Evolutionary conservation across 768 basidiomycete genomes (phyloP).

Genomic region (Tulasnella calospora): DNA sequence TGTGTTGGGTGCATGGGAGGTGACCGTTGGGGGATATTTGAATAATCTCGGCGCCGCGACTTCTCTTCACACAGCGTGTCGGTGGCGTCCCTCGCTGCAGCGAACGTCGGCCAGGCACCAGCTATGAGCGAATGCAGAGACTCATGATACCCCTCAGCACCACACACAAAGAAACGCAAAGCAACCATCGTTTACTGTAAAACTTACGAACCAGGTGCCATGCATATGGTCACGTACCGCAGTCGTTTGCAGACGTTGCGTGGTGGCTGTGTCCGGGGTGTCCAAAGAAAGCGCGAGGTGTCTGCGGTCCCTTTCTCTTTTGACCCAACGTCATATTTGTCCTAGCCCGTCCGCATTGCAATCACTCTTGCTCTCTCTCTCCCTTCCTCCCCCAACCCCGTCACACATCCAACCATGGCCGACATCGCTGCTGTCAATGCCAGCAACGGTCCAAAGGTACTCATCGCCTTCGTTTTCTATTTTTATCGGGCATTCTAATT

Average conservation of each 20-base stretch:
- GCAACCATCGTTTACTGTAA: no score
- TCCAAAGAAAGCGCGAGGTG: neutral
- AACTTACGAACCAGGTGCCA: no score
- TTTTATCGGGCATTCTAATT: neutral
- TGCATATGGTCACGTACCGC: neutral
- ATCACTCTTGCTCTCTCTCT: neutral
- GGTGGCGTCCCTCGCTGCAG: neutral
- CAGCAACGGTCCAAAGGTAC: neutral
- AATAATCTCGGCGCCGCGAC: neutral
- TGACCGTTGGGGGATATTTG: neutral
- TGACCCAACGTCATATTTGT: conserved; percentile 2
- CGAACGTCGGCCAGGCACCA: neutral
- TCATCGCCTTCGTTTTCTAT: neutral
- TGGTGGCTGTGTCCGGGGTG: neutral
- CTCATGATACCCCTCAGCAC: neutral
- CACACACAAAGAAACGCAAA: neutral
- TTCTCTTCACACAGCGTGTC: conserved; percentile 5
- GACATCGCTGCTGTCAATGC: neutral
- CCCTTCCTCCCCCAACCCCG: neutral
- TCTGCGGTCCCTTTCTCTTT: neutral
- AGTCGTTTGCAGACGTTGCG: neutral
- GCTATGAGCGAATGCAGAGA: neutral
- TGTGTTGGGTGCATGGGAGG: neutral
- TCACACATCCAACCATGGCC: neutral
- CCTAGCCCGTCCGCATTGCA: neutral